phyloP scores from a whole-genome alignment of 176 grass and related monocot species.

The Metroxylon sagu region DNA sequence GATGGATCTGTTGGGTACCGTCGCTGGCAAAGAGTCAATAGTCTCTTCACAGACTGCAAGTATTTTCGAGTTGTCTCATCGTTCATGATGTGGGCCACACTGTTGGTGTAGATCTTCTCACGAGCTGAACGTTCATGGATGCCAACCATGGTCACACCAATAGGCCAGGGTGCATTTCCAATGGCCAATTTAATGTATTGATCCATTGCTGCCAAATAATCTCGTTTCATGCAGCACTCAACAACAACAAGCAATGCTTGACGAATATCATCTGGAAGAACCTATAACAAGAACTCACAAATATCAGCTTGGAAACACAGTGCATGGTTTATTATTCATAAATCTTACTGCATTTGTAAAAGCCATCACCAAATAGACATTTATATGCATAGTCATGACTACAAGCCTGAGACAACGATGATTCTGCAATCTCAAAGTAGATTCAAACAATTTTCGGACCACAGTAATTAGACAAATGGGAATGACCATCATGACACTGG shows the following conservation, averaged over 20 bases:
- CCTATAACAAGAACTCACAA: slow-evolving; percentile 12
- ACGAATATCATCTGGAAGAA: slow-evolving; percentile 40
- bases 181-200: slow-evolving; percentile 70
- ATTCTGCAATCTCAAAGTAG: too few relatives aligned
- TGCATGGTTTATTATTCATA: too few relatives aligned
- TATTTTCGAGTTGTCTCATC: slow-evolving; percentile 76
- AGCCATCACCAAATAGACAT: too few relatives aligned
- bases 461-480: too few relatives aligned
- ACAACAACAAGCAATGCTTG: slow-evolving; percentile 47
- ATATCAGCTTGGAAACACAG: too few relatives aligned
- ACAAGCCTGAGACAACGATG: too few relatives aligned
- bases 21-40: slow-evolving; percentile 63
- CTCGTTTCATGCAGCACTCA: slow-evolving; percentile 48
- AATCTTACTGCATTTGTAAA: too few relatives aligned
- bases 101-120: slow-evolving; percentile 67
- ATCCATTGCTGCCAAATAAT: slow-evolving; percentile 65
- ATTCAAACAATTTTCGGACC: too few relatives aligned
- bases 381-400: too few relatives aligned
- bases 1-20: slow-evolving; percentile 61
- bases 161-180: slow-evolving; percentile 92
- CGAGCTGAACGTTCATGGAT: slow-evolving; percentile 76
- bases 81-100: slow-evolving; percentile 86
- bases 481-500: too few relatives aligned
- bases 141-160: slow-evolving; percentile 85
- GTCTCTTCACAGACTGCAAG: slow-evolving; percentile 67